Conservation (phyloP, 768 basidiomycete genomes). For the Termitomyces sp. region DNA sequence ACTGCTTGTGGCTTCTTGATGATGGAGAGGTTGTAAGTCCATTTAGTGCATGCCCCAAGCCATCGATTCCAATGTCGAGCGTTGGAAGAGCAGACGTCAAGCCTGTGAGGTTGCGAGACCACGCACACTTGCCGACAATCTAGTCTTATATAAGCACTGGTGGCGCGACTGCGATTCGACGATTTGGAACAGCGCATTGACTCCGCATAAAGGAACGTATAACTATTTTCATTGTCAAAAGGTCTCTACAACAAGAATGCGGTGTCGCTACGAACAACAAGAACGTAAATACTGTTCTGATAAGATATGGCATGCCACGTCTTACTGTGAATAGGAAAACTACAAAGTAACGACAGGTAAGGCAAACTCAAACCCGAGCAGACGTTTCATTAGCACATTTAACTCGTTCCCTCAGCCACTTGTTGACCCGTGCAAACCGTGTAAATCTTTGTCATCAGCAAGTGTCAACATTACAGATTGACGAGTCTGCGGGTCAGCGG, state of each 20-base stretch:
- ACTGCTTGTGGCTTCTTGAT: conserved; percentile 67
- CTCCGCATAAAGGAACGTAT: not conserved
- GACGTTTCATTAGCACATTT: not conserved
- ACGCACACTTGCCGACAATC: conserved; percentile 29
- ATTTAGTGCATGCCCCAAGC: conserved; percentile 87
- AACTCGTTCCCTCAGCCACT: not conserved
- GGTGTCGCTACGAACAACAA: not conserved
- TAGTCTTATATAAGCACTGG: conserved; percentile 39
- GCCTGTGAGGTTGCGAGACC: conserved; percentile 25
- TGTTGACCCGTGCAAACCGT: not conserved
- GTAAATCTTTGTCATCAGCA: not conserved
- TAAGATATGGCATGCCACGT: not conserved
- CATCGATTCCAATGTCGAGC: conserved; percentile 60
- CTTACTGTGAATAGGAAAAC: not conserved
- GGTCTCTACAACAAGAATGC: not conserved
- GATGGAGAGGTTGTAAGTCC: conserved; percentile 77
- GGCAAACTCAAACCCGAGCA: not conserved
- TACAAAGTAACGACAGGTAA: not conserved
- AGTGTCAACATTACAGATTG: not conserved
- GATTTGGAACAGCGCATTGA: not conserved
- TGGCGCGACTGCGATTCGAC: conserved; percentile 22
- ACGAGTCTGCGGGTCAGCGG: not conserved
- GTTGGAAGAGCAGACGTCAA: conserved; percentile 27
- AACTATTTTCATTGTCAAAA: not conserved
- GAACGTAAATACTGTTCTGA: not conserved